phyloP scores from a whole-genome alignment of 2,329 filamentous ascomycete genomes.

The Rhynchosporium agropyri region DNA sequence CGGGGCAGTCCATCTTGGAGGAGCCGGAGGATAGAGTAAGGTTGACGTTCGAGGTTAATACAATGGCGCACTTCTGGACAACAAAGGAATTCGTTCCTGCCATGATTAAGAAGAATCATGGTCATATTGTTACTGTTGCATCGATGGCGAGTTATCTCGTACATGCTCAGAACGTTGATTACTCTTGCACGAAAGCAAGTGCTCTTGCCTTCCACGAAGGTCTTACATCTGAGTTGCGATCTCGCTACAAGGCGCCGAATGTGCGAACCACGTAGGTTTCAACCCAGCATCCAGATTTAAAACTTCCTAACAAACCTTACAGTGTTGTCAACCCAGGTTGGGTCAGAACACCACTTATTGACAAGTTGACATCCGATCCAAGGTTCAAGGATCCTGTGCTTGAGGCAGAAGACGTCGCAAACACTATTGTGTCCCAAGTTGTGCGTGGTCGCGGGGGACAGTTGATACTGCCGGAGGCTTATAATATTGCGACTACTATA shows the following conservation, averaged over 20 bases:
- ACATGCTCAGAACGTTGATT: slow-evolving; percentile 54
- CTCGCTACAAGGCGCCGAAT: slow-evolving; percentile 62
- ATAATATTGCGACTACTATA: slow-evolving; percentile 27
- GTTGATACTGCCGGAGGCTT: slow-evolving; percentile 52
- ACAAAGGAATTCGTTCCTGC: slow-evolving; percentile 66
- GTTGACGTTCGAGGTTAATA: slow-evolving; percentile 71
- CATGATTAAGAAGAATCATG: slow-evolving; percentile 67
- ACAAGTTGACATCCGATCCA: slow-evolving; percentile 52
- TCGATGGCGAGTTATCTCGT: slow-evolving; percentile 30
- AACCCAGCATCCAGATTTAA: not conserved
- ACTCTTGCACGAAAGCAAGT: slow-evolving; percentile 67
- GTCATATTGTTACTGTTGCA: slow-evolving; percentile 59
- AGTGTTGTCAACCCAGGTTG: slow-evolving; percentile 25
- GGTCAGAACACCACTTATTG: slow-evolving; percentile 60
- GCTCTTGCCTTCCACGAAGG: slow-evolving; percentile 70
- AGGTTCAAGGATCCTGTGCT: slow-evolving; percentile 55
- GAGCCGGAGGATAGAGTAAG: slow-evolving; percentile 58
- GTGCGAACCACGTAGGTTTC: slow-evolving; percentile 50
- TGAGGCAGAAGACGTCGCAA: slow-evolving; percentile 63
- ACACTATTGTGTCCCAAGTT: slow-evolving; percentile 62
- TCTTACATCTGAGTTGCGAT: slow-evolving; percentile 57
- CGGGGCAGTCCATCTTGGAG: slow-evolving; percentile 61
- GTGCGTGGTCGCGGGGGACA: slow-evolving; percentile 54
- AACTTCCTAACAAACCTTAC: not conserved
- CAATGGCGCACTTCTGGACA: slow-evolving; percentile 66